Conservation (phyloP, 2,329 filamentous ascomycete genomes). For the Myriosclerotinia curreyana region DNA sequence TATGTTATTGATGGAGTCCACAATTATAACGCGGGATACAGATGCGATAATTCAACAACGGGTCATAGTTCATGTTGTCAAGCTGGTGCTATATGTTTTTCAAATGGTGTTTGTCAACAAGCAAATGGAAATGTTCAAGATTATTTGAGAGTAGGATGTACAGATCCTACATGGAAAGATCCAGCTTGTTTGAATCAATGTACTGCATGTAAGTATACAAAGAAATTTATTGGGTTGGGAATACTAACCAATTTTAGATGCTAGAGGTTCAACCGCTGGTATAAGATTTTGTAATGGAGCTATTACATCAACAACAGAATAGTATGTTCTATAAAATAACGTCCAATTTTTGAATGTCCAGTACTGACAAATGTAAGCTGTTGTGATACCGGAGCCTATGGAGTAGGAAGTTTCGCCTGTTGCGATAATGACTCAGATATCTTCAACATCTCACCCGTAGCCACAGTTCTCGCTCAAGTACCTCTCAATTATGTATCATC, state of each 20-base stretch:
- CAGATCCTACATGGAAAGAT: constrained; percentile 31
- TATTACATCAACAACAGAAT: constrained; percentile 30
- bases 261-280: constrained; percentile 27
- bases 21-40: constrained; percentile 22
- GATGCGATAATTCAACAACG: constrained; percentile 31
- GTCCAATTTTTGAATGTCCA: background rate
- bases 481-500: constrained; percentile 12
- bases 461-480: constrained; percentile 9
- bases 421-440: constrained; percentile 8
- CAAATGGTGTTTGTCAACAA: constrained; percentile 31
- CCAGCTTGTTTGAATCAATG: constrained; percentile 31
- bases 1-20: constrained; percentile 29
- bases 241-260: constrained; percentile 21
- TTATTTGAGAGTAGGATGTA: constrained; percentile 34
- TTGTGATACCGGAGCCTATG: constrained; percentile 13
- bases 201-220: constrained; percentile 25
- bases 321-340: constrained; percentile 19
- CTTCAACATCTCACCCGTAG: constrained; percentile 8
- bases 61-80: constrained; percentile 30
- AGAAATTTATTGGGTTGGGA: background rate
- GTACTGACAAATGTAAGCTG: constrained; percentile 7
- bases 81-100: constrained; percentile 30
- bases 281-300: constrained; percentile 29
- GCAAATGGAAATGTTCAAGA: constrained; percentile 27
- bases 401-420: constrained; percentile 19